Base-by-base conservation (phyloP, 192 early-diverging fungal genomes). In the Rhizophagus clarus region DNA sequence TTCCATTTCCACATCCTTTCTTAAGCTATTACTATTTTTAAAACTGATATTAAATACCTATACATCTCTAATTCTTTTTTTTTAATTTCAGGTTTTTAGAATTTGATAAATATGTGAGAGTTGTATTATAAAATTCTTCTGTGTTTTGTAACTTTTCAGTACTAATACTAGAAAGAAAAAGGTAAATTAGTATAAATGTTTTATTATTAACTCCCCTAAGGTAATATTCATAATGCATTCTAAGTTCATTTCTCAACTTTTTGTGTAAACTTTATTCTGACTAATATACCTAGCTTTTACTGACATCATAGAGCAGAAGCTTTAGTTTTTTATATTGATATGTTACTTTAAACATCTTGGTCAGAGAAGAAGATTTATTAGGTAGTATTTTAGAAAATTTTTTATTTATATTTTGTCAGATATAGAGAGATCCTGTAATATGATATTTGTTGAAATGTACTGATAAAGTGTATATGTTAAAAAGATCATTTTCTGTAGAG, bases 101-200 rank as follows among this genome's bases (percentile, higher is more conserved):
- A 20, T 71, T 31, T n/a, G 20, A 62, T 28, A 77, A 47, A 77
- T 63, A 77, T 32, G 61, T 17, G n/a, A 77, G 31, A 24, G n/a
- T 60, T 28, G 76, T 77, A 63, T 66, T 12, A 56, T 77, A 56
- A 40, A 77, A 77, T 71, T 79, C 78, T 20, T 66, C 26, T 45
- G 79, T 37, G 63, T 71, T 79, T 67, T 68, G 68, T 76, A 68
- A 79, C 56, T 79, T 79, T 79, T 68, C 78, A 24, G 68, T 79
- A 24, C 78, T 68, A 14, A 37, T 68, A 22, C 78, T 47, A 79
- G 78, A 79, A 71, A 79, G 78, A 69, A 79, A 79, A 24, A 79
- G 63, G 29, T 71, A 67, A 26, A 79, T 37, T 64, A 68, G 78
- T 28, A 79, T 77, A 40, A 29, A 32, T 31, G 15, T 40, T 79